A percentile compares a stretch with the other conserved stretches of the same genome.
Conservation (phyloP, 2,329 filamentous ascomycete species). For the Ceratocystis ficicola region DNA sequence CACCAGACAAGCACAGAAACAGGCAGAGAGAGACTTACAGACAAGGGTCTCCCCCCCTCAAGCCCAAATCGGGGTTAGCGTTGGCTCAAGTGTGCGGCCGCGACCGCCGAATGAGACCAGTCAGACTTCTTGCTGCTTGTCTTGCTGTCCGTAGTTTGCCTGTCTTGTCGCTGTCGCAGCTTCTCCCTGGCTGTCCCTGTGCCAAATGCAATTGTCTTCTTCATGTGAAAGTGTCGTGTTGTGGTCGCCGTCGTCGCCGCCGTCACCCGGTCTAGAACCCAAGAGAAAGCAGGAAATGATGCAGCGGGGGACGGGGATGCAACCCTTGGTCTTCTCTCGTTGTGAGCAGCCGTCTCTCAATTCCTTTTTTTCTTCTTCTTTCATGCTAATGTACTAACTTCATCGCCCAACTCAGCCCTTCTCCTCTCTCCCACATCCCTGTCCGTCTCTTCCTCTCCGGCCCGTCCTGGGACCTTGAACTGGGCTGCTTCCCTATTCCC, state of each 20-base stretch:
- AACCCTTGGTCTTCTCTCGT: background rate
- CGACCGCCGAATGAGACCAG: slow-evolving; percentile 13
- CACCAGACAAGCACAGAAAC: background rate
- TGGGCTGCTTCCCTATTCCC: background rate
- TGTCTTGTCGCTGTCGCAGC: no score
- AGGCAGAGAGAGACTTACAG: background rate
- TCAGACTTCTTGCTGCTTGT: background rate
- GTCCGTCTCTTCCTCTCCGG: background rate
- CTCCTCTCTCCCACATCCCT: background rate
- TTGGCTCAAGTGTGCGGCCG: slow-evolving; percentile 15
- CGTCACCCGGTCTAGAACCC: no score
- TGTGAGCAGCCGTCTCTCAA: background rate
- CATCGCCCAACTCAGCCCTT: background rate
- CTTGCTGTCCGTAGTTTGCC: background rate
- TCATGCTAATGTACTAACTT: background rate
- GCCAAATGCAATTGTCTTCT: no score
- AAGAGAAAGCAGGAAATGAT: no score
- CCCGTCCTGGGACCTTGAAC: background rate
- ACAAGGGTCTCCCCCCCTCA: background rate
- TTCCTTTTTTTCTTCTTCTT: slow-evolving; percentile 6
- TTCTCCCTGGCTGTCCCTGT: no score
- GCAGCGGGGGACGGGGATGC: no score
- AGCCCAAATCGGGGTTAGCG: slow-evolving; percentile 15
- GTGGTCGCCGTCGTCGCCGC: no score
- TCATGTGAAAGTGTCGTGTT: no score